Evolutionary conservation across 1,139 yeast genomes (phyloP).

Genomic region (Lizanozyma gosingica): DNA sequence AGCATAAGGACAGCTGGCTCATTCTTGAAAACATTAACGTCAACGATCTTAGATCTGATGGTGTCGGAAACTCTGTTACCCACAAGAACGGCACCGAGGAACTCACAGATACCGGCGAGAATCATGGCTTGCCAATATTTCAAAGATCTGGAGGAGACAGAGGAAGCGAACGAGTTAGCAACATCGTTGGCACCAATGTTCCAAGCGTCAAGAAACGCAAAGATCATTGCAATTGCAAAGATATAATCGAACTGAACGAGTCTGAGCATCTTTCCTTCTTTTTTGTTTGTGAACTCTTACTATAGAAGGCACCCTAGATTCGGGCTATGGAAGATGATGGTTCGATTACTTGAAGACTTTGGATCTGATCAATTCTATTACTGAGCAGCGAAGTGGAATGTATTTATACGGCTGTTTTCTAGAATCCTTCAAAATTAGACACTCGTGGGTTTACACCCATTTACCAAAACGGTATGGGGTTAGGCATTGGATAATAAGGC

Average conservation of each 20-base stretch:
- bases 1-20: constrained; percentile 68
- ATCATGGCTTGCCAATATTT: constrained; percentile 71
- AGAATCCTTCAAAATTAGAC: not conserved
- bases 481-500: no score
- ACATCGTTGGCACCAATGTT: constrained; percentile 81
- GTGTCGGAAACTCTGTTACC: constrained; percentile 68
- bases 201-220: constrained; percentile 76
- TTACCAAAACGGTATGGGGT: not conserved
- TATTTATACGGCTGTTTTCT: not conserved
- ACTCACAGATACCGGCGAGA: constrained; percentile 60
- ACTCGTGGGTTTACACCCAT: not conserved
- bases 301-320: no score
- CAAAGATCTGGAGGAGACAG: constrained; percentile 61
- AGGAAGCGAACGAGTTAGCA: constrained; percentile 71
- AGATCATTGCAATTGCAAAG: constrained; percentile 58
- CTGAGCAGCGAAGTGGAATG: not conserved
- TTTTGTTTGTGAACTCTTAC: no score
- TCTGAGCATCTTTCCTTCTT: constrained; percentile 15
- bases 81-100: constrained; percentile 65
- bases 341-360: no score
- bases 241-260: constrained; percentile 56
- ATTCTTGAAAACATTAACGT: constrained; percentile 36
- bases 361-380: no score
- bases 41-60: constrained; percentile 53
- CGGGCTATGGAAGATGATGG: no score